phyloP scores from a whole-genome alignment of 2,329 filamentous ascomycete genomes.

The Xylariomycetidae sp. region DNA sequence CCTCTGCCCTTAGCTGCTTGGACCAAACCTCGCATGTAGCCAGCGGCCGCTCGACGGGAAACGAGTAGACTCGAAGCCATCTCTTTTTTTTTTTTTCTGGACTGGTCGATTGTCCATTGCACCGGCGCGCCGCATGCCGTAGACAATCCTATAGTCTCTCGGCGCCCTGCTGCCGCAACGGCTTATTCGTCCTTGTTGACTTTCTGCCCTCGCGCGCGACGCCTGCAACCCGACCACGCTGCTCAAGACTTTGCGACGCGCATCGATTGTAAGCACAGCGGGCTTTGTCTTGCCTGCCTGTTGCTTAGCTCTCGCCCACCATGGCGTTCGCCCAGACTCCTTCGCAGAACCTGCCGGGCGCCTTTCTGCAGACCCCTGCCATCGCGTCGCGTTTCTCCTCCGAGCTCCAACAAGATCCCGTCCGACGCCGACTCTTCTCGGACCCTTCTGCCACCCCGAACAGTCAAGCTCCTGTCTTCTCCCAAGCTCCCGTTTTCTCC shows the following conservation, averaged over 20 bases:
- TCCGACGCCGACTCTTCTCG: constrained; percentile 47
- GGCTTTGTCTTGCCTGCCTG: no score
- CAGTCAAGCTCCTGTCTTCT: constrained; percentile 11
- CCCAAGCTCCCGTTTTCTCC: constrained; percentile 12
- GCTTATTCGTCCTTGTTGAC: constrained; percentile 14
- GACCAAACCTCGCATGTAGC: no score
- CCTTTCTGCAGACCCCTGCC: constrained; percentile 70
- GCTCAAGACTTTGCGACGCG: no score
- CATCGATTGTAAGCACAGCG: no score
- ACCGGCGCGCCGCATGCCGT: no score
- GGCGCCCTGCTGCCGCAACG: constrained; percentile 21
- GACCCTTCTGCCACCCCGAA: constrained; percentile 11
- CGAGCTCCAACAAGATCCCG: constrained; percentile 33
- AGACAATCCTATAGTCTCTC: no score
- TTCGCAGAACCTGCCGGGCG: constrained; percentile 66
- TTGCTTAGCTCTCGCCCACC: constrained; percentile 14
- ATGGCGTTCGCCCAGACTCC: constrained; percentile 59
- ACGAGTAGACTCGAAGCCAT: no score
- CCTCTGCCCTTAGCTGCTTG: no score
- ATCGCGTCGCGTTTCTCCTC: constrained; percentile 42
- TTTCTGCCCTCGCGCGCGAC: constrained; percentile 1
- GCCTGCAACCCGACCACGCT: background rate
- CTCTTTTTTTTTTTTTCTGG: no score
- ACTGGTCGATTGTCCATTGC: no score
- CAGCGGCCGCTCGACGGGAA: no score